Base-by-base conservation (phyloP, 192 early-diverging fungal species). In the Neocallimastix lanati region DNA sequence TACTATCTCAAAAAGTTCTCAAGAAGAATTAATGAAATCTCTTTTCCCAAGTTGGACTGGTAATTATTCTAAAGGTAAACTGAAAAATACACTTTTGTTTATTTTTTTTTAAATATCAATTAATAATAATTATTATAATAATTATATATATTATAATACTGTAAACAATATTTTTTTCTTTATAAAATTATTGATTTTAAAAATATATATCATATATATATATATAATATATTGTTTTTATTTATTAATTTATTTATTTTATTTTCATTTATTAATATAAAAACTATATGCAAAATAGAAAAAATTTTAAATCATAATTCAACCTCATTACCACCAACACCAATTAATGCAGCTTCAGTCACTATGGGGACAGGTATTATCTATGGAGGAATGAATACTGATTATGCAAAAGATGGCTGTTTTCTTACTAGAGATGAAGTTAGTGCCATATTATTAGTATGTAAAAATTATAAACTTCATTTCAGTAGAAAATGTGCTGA, bases 381-480 rank as follows among this genome's bases (percentile, higher is more conserved):
- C n/a, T 67, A 67, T 67, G 50, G 50, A 67, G 25, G 50, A 0
- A 21, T 67, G 16, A 67, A 67, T n/a, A 67, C 50, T 9, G n/a
- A 18, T n/a, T 67, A 67, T 67, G 50, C 50, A n/a, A 67, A n/a
- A 67, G 50, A 67, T 67, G 50, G 50, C 2, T 67, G 50, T 18
- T 88, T 91, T 79, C 78, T 94, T 16, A 86, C 88, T 5, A 82
- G 93, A 29, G 90, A 93, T 29, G 92, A 94, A 81, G 93, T 94
- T 77, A 92, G 90, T 82, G 85, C 88, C 1, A 78, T 94, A 7
- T 82, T 94, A 15, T 84, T 89, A 1, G 84, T 91, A 12, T 94
- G 93, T 81, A 87, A 90, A 36, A 91, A 93, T 76, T 92, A 92
- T 80, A 93, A 93, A 91, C 81, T 92, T 21, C 92, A 92, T 81